Percentiles rank a stretch among this genome's conserved stretches.
Evolutionary conservation across 768 basidiomycete species (phyloP).

Genomic region (Lactarius akahatsu): DNA sequence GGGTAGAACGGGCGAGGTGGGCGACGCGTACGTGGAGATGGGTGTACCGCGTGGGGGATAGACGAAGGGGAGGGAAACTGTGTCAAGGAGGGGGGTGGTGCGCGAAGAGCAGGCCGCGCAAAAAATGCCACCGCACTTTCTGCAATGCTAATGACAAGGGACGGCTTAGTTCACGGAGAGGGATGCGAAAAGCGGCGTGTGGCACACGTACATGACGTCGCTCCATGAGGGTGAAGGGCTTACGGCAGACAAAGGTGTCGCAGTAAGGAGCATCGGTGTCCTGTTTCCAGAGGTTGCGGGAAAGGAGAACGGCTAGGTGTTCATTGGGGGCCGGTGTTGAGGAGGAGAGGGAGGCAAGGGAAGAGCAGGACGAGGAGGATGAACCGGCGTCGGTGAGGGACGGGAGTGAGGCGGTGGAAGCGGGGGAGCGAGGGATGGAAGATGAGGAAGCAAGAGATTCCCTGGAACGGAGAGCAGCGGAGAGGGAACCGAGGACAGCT

Average conservation of each 20-base stretch:
- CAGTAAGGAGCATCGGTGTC: slow-evolving; percentile 61
- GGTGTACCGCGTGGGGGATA: slow-evolving; percentile 70
- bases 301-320: slow-evolving; percentile 75
- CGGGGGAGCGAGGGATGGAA: slow-evolving; percentile 24
- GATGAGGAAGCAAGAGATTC: slow-evolving; percentile 26
- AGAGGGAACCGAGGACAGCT: slow-evolving; percentile 21
- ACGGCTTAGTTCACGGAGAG: slow-evolving; percentile 1
- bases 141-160: slow-evolving; percentile 58
- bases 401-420: slow-evolving; percentile 29
- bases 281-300: slow-evolving; percentile 73
- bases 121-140: slow-evolving; percentile 81
- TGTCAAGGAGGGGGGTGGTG: slow-evolving; percentile 65
- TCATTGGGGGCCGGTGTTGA: slow-evolving; percentile 48
- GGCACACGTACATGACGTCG: slow-evolving; percentile 64
- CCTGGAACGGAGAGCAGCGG: slow-evolving; percentile 23
- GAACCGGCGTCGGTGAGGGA: slow-evolving; percentile 32
- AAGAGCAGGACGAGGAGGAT: slow-evolving; percentile 31
- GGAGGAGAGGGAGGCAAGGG: slow-evolving; percentile 21
- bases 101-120: slow-evolving; percentile 62
- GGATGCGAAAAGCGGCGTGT: slow-evolving; percentile 5
- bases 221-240: slow-evolving; percentile 64
- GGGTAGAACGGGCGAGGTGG: slow-evolving; percentile 51
- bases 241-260: slow-evolving; percentile 72
- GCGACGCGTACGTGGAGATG: slow-evolving; percentile 54
- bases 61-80: slow-evolving; percentile 67